Evolutionary conservation across 257 asterid genomes (phyloP), one percentile per base, ranked within the genome.

Genomic region (Plantago elongata): DNA sequence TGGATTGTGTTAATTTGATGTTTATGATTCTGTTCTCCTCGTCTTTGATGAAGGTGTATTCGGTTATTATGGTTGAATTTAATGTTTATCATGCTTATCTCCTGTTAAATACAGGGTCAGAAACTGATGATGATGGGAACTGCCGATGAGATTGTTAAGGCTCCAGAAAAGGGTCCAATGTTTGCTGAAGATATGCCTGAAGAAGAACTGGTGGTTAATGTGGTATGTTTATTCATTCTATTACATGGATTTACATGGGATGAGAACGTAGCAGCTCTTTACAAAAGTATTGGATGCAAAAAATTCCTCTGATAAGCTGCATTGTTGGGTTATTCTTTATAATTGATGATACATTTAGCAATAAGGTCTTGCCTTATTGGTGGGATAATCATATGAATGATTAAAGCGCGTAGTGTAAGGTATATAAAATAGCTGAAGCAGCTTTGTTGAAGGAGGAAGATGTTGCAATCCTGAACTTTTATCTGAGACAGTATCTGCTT

Each of bases 71-170:
- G 9, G n/a, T 58, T 42, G 71, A 45, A 51, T 37, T 46, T 63
- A 64, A 49, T 49, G 34, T 51, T 54, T 51, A 37, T 57, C 30
- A 37, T 61, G 29, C 37, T 45, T 37, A 18, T 57, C 42, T 56
- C 27, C 27, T 64, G 43, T 56, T 68, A 73, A 67, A 49, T 69
- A 60, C 72, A 93, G 99, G 99, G 99, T 67, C 99, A 93, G 82
- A 87, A 90, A 65, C 76, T 93, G 70, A 93, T 93, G 99, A 93
- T 93, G 99, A 93, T 89, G 97, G 99, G 99, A 75, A 93, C 96
- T 45, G 99, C 96, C 13, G 99, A 85, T 74, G 99, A 89, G 79
- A 81, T 93, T 56, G 85, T 93, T 38, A 93, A 90, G 86, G 97
- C 97, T 64, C 99, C 99, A 18, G 97, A 93, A 71, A 87, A 89